Base-by-base conservation (phyloP, 2,329 filamentous ascomycete species). In the Sporothrix globosa region DNA sequence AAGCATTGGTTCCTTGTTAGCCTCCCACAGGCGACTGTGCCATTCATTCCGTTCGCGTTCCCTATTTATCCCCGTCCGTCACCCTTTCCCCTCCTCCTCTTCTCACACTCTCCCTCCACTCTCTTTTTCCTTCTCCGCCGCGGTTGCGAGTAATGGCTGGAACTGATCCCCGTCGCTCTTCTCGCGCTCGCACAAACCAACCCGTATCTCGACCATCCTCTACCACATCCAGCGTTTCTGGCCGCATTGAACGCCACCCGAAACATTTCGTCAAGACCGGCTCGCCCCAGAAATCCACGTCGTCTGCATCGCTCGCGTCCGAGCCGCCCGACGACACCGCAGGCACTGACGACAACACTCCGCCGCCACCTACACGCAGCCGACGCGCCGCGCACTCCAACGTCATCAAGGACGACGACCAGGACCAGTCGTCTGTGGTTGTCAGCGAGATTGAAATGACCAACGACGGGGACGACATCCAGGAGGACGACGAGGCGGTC, bases 401-500 rank as follows among this genome's bases (percentile, higher is more conserved):
- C 65, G 39, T 46, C 0, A 21, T 65, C 50, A 76, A 77, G 66
- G 85, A 86, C 75, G 85, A 92, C 78, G 90, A 86, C 5, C 80
- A 79, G 73, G 85, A 87, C 68, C 84, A 83, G 72, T 74, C 77
- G 19, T 74, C 78, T 10, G 69, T 82, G 2, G 76, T 77, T 50
- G 77, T 77, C 34, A 84, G 86, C 71, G 77, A 79, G 46, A 77
- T 81, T 73, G 83, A 84, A 61, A 88, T 87, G 84, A 79, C 78
- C 56, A 88, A 90, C 79, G 91, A 90, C 74, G 86, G 85, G 72
- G 88, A 89, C 73, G 90, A 93, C 70, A 86, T 91, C 65, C 91
- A 92, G 72, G 91, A 91, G 77, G 93, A 97, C 79, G 94, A 97
- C 77, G 96, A 98, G 83, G 89, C 96, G 70, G 97, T 97, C 77